Conservation (phyloP, 208 protist genomes). For the Strigomonas galati region DNA sequence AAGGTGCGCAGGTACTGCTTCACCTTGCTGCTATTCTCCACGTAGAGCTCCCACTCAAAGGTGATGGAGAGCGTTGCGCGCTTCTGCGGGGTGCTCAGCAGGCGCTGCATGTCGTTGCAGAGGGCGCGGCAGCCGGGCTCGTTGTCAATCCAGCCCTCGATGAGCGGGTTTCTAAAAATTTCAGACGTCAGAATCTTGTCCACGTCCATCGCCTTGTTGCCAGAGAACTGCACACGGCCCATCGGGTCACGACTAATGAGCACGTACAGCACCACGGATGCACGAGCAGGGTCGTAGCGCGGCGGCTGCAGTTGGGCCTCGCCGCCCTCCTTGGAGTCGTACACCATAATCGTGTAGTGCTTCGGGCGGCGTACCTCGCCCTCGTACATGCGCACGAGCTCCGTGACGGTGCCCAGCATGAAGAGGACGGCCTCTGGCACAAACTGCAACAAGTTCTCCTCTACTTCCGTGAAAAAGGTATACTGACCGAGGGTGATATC, state of each 20-base stretch:
- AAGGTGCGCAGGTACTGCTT: conserved; percentile 64
- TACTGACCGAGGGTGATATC: conserved; percentile 56
- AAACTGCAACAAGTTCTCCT: conserved; percentile 72
- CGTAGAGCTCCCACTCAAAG: conserved; percentile 69
- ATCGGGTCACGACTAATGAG: conserved; percentile 42
- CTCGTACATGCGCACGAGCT: conserved; percentile 41
- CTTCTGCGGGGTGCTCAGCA: conserved; percentile 26
- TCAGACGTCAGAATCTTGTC: conserved; percentile 64
- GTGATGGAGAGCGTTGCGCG: conserved; percentile 31
- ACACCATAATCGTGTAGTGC: conserved; percentile 59
- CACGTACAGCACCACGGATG: conserved; percentile 55
- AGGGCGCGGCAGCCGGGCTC: conserved; percentile 41
- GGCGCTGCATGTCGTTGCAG: conserved; percentile 42
- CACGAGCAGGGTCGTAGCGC: conserved; percentile 67
- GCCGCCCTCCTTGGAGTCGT: conserved; percentile 20
- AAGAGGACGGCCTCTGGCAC: conserved; percentile 75
- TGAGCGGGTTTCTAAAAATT: conserved; percentile 79
- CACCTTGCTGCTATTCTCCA: conserved; percentile 47
- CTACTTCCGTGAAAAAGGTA: conserved; percentile 44
- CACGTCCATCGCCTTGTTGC: conserved; percentile 54
- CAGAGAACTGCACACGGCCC: conserved; percentile 49
- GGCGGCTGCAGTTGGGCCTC: conserved; percentile 18
- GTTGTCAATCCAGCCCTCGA: conserved; percentile 78
- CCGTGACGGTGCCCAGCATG: conserved; percentile 50
- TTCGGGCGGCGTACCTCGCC: conserved; percentile 39